Evolutionary conservation across 306 rosid species (phyloP).

Genomic region (Adenanthera pavonina): DNA sequence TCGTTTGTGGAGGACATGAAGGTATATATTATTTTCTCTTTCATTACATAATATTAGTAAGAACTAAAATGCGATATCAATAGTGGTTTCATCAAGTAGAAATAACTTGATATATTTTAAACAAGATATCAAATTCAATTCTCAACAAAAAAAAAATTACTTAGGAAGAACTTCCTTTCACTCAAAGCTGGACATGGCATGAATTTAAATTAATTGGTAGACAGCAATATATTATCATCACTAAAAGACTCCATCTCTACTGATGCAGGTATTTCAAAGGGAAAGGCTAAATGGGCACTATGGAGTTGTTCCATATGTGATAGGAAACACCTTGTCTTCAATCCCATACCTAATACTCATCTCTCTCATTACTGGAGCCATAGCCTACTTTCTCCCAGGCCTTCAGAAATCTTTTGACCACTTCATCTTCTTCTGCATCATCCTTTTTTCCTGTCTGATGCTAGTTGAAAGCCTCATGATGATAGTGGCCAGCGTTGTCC

Average conservation of each 20-base stretch:
- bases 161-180: too few species aligned
- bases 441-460: slow-evolving; percentile 55
- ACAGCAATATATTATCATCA: too few species aligned
- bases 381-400: slow-evolving; percentile 56
- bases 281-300: slow-evolving; percentile 85
- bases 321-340: slow-evolving; percentile 72
- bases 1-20: slow-evolving; percentile 84
- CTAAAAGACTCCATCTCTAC: background rate
- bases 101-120: too few species aligned
- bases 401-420: slow-evolving; percentile 54
- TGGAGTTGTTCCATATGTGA: slow-evolving; percentile 55
- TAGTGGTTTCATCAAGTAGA: too few species aligned
- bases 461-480: slow-evolving; percentile 84
- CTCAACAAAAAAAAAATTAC: too few species aligned
- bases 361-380: slow-evolving; percentile 64
- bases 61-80: too few species aligned
- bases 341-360: slow-evolving; percentile 55
- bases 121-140: too few species aligned
- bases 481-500: slow-evolving; percentile 73
- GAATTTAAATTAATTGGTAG: too few species aligned
- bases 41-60: too few species aligned
- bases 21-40: slow-evolving; percentile 46
- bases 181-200: too few species aligned
- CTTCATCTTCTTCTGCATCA: slow-evolving; percentile 49
- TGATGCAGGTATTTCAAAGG: slow-evolving; percentile 60